These are phyloP conservation scores for Acacia crassicarpa DNA, from an alignment of 306 rosid genomes.

Conservation along the genomic window DNA sequence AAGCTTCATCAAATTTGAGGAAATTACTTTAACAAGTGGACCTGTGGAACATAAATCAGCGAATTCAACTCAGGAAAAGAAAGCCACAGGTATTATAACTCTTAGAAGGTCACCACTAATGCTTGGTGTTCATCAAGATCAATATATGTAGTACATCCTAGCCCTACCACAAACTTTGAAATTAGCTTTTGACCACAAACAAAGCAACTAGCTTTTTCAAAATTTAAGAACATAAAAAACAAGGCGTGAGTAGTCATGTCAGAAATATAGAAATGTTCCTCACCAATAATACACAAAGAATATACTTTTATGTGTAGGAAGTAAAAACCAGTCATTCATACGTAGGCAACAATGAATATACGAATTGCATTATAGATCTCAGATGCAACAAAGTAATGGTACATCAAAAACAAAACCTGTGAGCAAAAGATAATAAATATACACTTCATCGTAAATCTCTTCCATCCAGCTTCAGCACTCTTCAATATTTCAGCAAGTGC, in stretches of 20 bases:
- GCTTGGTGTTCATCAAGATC: background rate
- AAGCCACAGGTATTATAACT: background rate
- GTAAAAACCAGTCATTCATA: no score
- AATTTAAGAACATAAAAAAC: background rate
- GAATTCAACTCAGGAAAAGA: background rate
- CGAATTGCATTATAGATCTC: no score
- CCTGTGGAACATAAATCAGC: background rate
- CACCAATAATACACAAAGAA: background rate
- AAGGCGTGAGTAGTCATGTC: background rate
- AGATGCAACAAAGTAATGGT: no score
- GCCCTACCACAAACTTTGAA: background rate
- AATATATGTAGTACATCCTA: background rate
- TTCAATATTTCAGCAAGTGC: no score
- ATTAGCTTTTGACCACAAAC: background rate
- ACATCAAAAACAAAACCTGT: no score
- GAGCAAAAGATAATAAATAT: no score
- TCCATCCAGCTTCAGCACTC: no score
- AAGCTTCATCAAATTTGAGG: background rate
- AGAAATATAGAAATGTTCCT: background rate
- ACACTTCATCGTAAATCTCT: no score
- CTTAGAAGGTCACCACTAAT: background rate
- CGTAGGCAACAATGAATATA: no score
- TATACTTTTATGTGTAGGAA: background rate
- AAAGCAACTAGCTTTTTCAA: no score
- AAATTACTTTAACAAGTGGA: background rate